These are phyloP conservation scores for Mortierella sp. DNA, from an alignment of 371 early-diverging fungal species.

Conservation along the genomic window DNA sequence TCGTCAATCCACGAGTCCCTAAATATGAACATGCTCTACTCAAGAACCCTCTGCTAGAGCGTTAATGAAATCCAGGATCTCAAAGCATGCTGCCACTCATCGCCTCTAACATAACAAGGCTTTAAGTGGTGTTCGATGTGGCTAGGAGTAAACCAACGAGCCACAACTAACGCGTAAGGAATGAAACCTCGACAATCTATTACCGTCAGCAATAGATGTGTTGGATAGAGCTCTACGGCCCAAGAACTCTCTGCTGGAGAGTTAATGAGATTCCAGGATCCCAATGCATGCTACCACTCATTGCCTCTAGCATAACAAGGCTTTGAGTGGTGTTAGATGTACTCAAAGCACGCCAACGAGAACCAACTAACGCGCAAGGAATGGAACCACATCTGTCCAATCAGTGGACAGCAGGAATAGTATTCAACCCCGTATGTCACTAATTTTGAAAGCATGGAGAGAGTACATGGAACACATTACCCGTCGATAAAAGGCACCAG, in stretches of 20 bases:
- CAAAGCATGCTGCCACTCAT: slow-evolving; percentile 36
- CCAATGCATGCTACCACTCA: no score
- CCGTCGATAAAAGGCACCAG: background rate
- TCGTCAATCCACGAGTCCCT: background rate
- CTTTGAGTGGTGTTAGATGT: slow-evolving; percentile 25
- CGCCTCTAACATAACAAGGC: slow-evolving; percentile 26
- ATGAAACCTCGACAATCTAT: no score
- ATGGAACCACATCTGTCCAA: slow-evolving; percentile 22
- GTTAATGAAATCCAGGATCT: slow-evolving; percentile 27
- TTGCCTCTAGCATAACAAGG: slow-evolving; percentile 24
- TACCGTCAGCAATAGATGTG: no score
- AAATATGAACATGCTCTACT: slow-evolving; percentile 9
- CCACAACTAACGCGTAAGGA: no score
- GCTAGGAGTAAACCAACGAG: slow-evolving; percentile 5
- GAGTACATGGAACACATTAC: background rate
- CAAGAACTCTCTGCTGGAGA: no score
- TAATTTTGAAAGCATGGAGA: no score
- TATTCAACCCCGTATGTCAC: background rate
- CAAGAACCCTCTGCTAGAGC: slow-evolving; percentile 36
- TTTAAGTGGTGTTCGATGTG: slow-evolving; percentile 22
- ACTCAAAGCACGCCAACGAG: slow-evolving; percentile 3
- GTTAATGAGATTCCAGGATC: no score
- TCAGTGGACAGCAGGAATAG: background rate
- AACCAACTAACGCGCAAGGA: slow-evolving; percentile 23
- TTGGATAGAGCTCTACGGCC: no score